Evolutionary conservation across 2,329 filamentous ascomycete species (phyloP), one percentile per base, ranked within the genome.

Genomic region (Trichoderma sp.): DNA sequence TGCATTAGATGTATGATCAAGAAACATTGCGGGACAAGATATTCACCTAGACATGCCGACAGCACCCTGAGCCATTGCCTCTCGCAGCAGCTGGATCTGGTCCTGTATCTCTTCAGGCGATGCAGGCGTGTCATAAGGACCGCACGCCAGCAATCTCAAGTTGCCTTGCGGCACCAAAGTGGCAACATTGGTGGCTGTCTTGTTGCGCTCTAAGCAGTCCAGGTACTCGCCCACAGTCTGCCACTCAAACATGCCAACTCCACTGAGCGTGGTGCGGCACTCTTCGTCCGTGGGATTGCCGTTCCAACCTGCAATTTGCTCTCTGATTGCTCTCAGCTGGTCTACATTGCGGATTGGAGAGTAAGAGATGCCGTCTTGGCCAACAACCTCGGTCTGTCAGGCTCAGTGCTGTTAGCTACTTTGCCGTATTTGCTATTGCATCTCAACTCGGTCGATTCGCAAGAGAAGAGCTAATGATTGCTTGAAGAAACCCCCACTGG

Each of bases 241-340:
- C 73, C 73, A 74, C 21, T 72, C 70, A 51, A 74, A 74, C 37
- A 74, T 70, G 1, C 69, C 70, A 1, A 71, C 66, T 26, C 61
- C 64, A 10, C 59, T 56, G 32, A 69, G 70, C 21, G 59, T 71
- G 2, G 70, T 71, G 28, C 56, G 70, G 56, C 73, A 74, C 52
- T 73, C 72, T 18, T 72, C 69, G 26, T 74, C 72, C 2, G 69
- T 72, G 8, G 73, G 73, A 52, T 74, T 74, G 34, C 73, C 73
- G 54, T 74, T 74, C 73, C 73, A 74, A 24, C 73, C 73, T 0
- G 73, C 72, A 32, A 74, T 74, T 46, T 74, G 73, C 5, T 70
- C 70, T 43, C 73, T 70, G 21, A 74, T 74, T 18, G 72, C 69
- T 13, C 55, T 65, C 4, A 74, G 65, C 32, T 74, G 72, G 11